These are phyloP conservation scores for Silene coronaria DNA, from an alignment of 179 eudicot species.

Conservation along the genomic window DNA sequence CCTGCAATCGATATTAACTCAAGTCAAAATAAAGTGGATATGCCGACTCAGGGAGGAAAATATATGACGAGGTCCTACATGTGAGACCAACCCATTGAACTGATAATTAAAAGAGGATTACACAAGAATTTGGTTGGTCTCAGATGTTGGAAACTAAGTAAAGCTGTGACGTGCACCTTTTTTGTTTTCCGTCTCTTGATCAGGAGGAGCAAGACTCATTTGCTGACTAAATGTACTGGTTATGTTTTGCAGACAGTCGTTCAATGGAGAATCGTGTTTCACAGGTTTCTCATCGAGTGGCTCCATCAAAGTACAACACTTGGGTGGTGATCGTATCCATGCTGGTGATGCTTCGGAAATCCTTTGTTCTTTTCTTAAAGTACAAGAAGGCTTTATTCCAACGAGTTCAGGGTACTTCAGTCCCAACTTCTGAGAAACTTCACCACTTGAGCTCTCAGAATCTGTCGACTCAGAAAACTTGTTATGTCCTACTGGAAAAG, in stretches of 20 bases:
- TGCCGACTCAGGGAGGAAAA: no score
- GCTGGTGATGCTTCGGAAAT: constrained; percentile 62
- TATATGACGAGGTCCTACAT: no score
- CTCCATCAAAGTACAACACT: constrained; percentile 72
- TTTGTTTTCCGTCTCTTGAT: constrained; percentile 13
- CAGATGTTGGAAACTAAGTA: no score
- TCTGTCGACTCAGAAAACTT: constrained; percentile 31
- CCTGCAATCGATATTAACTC: constrained; percentile 9
- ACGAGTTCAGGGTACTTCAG: constrained; percentile 54
- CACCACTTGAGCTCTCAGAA: constrained; percentile 46
- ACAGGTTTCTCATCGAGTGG: constrained; percentile 47
- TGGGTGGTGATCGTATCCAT: constrained; percentile 86
- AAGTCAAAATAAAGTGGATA: constrained; percentile 9
- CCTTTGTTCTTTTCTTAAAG: constrained; percentile 34
- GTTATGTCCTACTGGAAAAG: constrained; percentile 45
- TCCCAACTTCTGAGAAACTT: constrained; percentile 34
- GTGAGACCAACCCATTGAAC: not conserved
- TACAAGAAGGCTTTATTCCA: constrained; percentile 43
- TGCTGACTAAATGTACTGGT: constrained; percentile 26
- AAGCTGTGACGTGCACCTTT: not conserved
- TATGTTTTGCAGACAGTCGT: constrained; percentile 27
- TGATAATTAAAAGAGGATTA: no score
- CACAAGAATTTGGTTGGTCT: no score
- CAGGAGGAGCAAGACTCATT: constrained; percentile 21
- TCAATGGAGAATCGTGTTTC: constrained; percentile 21